Conservation (phyloP, 441 rosid genomes). For the Heliophila coronopifolia region DNA sequence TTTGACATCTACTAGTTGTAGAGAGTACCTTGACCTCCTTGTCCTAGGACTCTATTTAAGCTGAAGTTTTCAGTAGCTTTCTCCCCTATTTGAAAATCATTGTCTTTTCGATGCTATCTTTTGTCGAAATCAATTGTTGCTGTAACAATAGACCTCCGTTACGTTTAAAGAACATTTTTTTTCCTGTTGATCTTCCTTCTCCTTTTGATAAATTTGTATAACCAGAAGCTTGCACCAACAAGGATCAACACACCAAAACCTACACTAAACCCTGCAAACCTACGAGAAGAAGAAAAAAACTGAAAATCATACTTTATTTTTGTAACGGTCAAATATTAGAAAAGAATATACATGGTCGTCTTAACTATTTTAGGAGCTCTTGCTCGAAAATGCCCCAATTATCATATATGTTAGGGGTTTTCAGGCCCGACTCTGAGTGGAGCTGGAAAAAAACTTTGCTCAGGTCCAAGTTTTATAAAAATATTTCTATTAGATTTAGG, state of each 20-base stretch:
- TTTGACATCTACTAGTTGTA: slow-evolving; percentile 31
- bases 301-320: not conserved
- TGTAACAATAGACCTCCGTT: slow-evolving; percentile 33
- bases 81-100: slow-evolving; percentile 23
- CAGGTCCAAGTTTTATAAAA: too few species aligned
- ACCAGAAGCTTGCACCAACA: not conserved
- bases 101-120: slow-evolving; percentile 11
- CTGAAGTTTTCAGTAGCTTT: slow-evolving; percentile 34
- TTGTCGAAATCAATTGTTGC: slow-evolving; percentile 18
- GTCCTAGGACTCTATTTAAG: slow-evolving; percentile 30
- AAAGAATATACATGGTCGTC: too few species aligned
- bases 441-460: too few species aligned
- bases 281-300: not conserved
- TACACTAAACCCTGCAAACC: slow-evolving; percentile 9
- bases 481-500: too few species aligned
- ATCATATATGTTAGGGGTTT: too few species aligned
- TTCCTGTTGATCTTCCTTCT: slow-evolving; percentile 4
- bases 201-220: slow-evolving; percentile 5
- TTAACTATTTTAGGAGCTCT: too few species aligned
- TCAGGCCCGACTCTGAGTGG: too few species aligned
- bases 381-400: too few species aligned
- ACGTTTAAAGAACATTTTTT: slow-evolving; percentile 22
- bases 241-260: slow-evolving; percentile 2
- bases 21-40: slow-evolving; percentile 37
- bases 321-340: not conserved